These are phyloP conservation scores for Malassezia equina DNA, from an alignment of 1,284 basidiomycete genomes.

Conservation along the genomic window DNA sequence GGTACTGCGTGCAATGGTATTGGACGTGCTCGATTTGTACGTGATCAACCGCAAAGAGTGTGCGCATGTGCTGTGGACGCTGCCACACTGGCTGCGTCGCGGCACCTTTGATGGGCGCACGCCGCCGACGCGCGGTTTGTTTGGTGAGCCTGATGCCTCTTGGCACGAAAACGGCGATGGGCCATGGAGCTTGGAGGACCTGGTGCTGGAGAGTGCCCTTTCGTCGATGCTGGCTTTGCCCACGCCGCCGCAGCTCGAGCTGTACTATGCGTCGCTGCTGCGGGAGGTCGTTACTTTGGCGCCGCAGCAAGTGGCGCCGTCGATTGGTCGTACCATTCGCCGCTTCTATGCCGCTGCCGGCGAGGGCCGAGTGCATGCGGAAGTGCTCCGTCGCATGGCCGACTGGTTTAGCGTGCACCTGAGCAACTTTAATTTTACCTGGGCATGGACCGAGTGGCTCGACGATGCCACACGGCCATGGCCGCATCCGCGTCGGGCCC, in stretches of 20 bases:
- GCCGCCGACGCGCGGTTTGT: constrained; percentile 27
- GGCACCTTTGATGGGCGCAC: constrained; percentile 57
- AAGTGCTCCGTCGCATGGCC: constrained; percentile 66
- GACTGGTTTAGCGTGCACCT: constrained; percentile 96
- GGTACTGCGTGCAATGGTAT: constrained; percentile 63
- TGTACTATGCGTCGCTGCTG: constrained; percentile 76
- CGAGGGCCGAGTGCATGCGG: constrained; percentile 59
- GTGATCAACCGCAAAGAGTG: constrained; percentile 94
- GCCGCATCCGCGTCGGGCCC: constrained; percentile 71
- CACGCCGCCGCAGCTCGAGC: constrained; percentile 61
- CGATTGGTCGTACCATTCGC: constrained; percentile 86
- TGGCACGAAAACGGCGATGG: constrained; percentile 27
- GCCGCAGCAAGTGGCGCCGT: constrained; percentile 81
- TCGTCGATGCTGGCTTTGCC: constrained; percentile 69
- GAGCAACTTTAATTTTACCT: constrained; percentile 94
- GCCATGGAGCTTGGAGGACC: constrained; percentile 35
- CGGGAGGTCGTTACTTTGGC: constrained; percentile 88
- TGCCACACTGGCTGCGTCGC: constrained; percentile 70
- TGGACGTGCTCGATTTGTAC: constrained; percentile 81
- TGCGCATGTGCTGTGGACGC: constrained; percentile 72
- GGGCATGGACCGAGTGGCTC: constrained; percentile 99
- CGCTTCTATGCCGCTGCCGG: constrained; percentile 58
- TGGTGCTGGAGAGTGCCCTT: constrained; percentile 57
- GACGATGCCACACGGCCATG: constrained; percentile 63
- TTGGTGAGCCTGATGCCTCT: constrained; percentile 30